Base-by-base conservation (phyloP, 768 basidiomycete species). In the Cubamyces lactineus region DNA sequence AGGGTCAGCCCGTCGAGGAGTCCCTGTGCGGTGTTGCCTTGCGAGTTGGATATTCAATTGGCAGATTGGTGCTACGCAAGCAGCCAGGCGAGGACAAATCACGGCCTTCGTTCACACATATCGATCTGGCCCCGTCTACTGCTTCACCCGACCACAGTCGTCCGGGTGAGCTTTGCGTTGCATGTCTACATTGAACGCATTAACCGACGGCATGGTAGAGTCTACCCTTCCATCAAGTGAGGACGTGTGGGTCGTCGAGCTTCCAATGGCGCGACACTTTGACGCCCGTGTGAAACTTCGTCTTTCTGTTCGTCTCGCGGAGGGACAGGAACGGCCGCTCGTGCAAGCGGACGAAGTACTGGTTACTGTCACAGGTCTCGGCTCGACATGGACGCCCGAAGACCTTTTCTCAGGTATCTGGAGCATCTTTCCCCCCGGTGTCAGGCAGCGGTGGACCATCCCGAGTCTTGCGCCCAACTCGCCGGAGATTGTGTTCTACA, bases 341-440 rank as follows among this genome's bases (percentile, higher is more conserved):
- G 51, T 53, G n/a, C 16, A 48, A 8, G 4, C 51, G 2, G 52
- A 60, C 28, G 59, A 60, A 38, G 50, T 60, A 13, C 43, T 55
- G 8, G 17, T 61, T 16, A 55, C 53, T 8, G 45, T 62, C 23
- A 28, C 26, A 6, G 61, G 61, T 7, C 48, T 52, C 0, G 15
- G 41, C 7, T 26, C 15, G 2, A 6, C 19, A 3, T 41, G 52
- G 9, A 21, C 41, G 4, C 61, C 49, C 5, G 60, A 55, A 26
- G 19, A 26, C 19, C 46, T 61, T 2, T 61, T 61, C 23, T 28
- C 34, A 5, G 53, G 46, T 1, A 47, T 61, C 1, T 54, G 43
- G 39, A 53, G 46, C 38, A 17, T 61, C 8, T 39, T 54, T 15
- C 47, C 60, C 11, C 46, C 46, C 5, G n/a, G 5, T 34, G 34